Evolutionary conservation across 768 basidiomycete genomes (phyloP).

Genomic region (Amanita rubescens): DNA sequence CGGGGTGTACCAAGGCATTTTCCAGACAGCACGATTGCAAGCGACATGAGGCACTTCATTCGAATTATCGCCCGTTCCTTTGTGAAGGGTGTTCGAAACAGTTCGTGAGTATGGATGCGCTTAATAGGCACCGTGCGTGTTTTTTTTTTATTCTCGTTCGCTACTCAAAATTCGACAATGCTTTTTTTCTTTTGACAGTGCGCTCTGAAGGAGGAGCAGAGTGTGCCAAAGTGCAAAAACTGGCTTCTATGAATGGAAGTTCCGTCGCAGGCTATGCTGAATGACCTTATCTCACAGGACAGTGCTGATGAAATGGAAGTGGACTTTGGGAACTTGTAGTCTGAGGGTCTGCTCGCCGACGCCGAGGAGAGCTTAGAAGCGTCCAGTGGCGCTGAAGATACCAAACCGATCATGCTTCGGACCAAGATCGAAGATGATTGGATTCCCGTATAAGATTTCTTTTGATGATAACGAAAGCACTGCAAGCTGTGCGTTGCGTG

Average conservation of each 20-base stretch:
- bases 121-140: conserved; percentile 84
- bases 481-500: not conserved
- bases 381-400: not conserved
- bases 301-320: conserved; percentile 1
- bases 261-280: not conserved
- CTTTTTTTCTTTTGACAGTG: conserved; percentile 36
- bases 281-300: not conserved
- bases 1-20: conserved; percentile 91
- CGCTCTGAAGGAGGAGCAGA: conserved; percentile 80
- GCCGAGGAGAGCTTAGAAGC: not conserved
- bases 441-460: not conserved
- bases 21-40: conserved; percentile 96
- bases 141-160: not conserved
- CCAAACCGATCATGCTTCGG: not conserved
- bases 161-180: not conserved
- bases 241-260: not conserved
- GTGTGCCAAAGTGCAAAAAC: conserved; percentile 41
- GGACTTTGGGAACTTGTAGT: not conserved
- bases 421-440: conserved; percentile 6
- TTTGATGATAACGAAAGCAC: not conserved
- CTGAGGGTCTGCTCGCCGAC: not conserved
- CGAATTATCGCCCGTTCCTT: conserved; percentile 85
- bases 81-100: conserved; percentile 92
- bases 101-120: conserved; percentile 92
- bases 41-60: conserved; percentile 90